Evolutionary conservation across 352 stramenopile species (phyloP).

Genomic region (Phytophthora pinifolia): DNA sequence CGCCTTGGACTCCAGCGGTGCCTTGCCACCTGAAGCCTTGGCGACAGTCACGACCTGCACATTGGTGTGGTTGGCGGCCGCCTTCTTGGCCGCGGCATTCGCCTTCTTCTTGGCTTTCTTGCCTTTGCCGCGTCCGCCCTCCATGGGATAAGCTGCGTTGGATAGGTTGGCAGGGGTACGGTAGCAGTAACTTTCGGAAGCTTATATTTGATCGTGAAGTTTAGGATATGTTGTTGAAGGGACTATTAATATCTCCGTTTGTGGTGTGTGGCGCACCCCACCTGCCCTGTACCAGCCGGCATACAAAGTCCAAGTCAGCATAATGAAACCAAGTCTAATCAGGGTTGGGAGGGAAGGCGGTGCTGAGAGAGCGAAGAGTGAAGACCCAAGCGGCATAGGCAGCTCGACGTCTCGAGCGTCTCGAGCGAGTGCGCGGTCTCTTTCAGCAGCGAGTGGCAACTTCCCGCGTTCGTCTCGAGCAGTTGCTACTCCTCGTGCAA

Average conservation of each 20-base stretch:
- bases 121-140: constrained; percentile 25
- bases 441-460: constrained; percentile 12
- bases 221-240: no score
- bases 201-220: no score
- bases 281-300: no score
- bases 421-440: constrained; percentile 18
- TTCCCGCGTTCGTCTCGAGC: constrained; percentile 17
- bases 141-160: no score
- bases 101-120: constrained; percentile 26
- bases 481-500: constrained; percentile 16
- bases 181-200: no score
- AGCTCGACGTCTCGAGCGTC: constrained; percentile 32
- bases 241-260: no score
- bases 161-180: no score
- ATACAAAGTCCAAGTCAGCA: no score
- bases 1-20: neutral
- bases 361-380: constrained; percentile 27
- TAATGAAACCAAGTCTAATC: no score
- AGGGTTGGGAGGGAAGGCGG: no score
- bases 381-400: constrained; percentile 32
- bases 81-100: constrained; percentile 23
- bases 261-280: no score
- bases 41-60: constrained; percentile 13
- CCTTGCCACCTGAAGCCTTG: neutral
- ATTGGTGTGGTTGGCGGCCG: constrained; percentile 5